phyloP scores from a whole-genome alignment of 352 stramenopile species.

The Stramenopiles sp. region DNA sequence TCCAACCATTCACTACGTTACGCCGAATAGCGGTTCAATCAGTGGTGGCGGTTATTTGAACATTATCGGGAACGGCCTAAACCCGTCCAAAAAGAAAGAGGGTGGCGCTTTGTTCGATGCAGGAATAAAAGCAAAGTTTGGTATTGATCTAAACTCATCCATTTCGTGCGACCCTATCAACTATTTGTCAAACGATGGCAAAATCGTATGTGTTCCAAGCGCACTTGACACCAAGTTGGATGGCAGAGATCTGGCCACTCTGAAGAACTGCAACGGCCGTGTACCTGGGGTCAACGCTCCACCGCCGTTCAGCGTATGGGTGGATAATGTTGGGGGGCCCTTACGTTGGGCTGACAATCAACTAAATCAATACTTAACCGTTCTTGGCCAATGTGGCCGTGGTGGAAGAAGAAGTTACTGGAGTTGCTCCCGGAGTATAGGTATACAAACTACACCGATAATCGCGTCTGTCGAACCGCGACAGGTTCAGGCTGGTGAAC shows the following conservation, averaged over 20 bases:
- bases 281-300: not conserved
- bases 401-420: not conserved
- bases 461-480: not conserved
- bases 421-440: not conserved
- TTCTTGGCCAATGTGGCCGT: not conserved
- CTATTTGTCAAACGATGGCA: not conserved
- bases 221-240: not conserved
- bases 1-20: not conserved
- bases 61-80: not conserved
- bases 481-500: not conserved
- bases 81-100: not conserved
- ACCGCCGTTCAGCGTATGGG: not conserved
- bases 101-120: not conserved
- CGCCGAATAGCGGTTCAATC: not conserved
- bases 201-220: not conserved
- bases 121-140: not conserved
- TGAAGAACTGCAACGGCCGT: not conserved
- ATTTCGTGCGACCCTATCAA: not conserved
- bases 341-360: not conserved
- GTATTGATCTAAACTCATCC: not conserved
- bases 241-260: not conserved
- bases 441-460: not conserved
- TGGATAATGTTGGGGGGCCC: not conserved
- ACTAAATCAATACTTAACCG: too few relatives aligned
- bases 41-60: not conserved